Base-by-base conservation (phyloP, 2,329 filamentous ascomycete genomes). In the Basipetospora chlamydospora region DNA sequence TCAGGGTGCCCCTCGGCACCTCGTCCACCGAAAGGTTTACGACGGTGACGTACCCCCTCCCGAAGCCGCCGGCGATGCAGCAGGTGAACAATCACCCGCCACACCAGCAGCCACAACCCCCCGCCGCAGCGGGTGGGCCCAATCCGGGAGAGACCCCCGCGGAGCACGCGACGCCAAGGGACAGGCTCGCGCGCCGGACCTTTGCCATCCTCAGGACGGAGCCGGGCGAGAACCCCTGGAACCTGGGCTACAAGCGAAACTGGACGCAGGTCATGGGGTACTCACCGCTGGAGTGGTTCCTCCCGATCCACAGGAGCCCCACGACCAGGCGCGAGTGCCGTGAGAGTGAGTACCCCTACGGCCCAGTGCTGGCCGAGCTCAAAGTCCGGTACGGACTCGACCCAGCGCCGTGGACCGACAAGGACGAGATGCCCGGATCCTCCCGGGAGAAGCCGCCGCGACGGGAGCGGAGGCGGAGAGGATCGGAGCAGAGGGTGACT, bases 151-250 rank as follows among this genome's bases (percentile, higher is more conserved):
- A 4, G 9, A 30, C 15, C 16, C n/a, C 45, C 13, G 47, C 49
- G 3, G 43, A 49, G 5, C 18, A 25, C 15, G 25, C 26, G 21
- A 25, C n/a, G 4, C 6, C n/a, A 10, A 55, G 61, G 22, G 68
- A 70, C 43, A 47, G 52, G 29, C 56, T 61, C 3, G 71, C 74
- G 17, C 64, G 60, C 5, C 70, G 77, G 20, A 80, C 72, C 9
- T 96, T 93, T 51, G 85, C 83, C 10, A 79, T 96, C 28, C 62
- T 95, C 2, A 68, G 73, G 42, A 83, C 80, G 0, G 63, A 73
- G 3, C 67, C 73, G 0, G 78, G 82, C 8, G 78, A 90, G 46
- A 94, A 94, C 46, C 84, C 85, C 0, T 98, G 85, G 77, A 73
- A 93, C 47, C 60, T 90, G 1, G 83, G 81, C 2, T 58, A 59